These are phyloP conservation scores for Talaromyces sp. DNA, from an alignment of 2,329 filamentous ascomycete genomes.

Conservation along the genomic window DNA sequence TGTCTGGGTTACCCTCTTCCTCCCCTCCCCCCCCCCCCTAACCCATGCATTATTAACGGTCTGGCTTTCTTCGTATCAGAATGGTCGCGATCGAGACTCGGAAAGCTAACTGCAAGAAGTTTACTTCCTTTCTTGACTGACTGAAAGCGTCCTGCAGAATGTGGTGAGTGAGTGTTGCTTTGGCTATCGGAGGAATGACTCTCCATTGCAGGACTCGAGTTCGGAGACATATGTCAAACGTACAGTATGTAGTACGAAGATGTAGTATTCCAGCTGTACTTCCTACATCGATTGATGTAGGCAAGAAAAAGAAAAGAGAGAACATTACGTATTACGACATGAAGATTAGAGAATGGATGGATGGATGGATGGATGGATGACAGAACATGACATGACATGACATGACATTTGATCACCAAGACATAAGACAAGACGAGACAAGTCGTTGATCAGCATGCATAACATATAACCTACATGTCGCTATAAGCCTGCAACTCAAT, in stretches of 20 bases:
- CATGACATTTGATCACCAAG: neutral
- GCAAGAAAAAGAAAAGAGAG: neutral
- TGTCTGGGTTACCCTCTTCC: neutral
- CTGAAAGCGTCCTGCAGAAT: neutral
- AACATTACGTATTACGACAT: neutral
- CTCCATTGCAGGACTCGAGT: neutral
- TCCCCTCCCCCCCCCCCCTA: no score
- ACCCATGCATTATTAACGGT: neutral
- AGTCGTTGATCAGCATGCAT: neutral
- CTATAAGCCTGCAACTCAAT: neutral
- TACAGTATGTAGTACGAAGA: constrained; percentile 1
- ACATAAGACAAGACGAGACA: neutral
- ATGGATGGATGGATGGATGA: neutral
- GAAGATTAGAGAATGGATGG: neutral
- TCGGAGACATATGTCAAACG: neutral
- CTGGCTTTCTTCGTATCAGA: neutral
- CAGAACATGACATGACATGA: neutral
- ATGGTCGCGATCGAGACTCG: neutral
- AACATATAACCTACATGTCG: neutral
- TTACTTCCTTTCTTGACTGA: neutral
- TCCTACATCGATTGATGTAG: neutral
- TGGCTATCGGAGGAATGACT: neutral
- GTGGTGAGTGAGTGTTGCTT: neutral
- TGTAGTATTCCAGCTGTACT: constrained; percentile 8
- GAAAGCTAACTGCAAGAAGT: neutral